Evolutionary conservation across 1,284 basidiomycete species (phyloP), one percentile per base, ranked within the genome.

Genomic region (Mycosarcoma maydis): DNA sequence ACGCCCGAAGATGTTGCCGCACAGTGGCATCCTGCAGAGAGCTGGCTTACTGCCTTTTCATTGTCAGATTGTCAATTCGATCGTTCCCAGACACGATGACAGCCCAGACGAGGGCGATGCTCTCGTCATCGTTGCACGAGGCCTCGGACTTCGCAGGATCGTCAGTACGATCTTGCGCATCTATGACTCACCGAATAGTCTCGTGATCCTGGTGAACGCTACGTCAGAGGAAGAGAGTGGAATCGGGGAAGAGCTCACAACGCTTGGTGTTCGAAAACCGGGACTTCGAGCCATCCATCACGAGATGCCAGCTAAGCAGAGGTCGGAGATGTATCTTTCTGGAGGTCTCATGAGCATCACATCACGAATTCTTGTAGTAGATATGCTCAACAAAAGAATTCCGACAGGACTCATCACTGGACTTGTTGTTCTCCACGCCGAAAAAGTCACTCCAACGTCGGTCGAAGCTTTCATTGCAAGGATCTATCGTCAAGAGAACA

Each of bases 341-440:
- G 78, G 78, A 11, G 80, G 96, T 2, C 85, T 99, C 6, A 86
- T 98, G 47, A 93, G 92, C 10, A 90, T 98, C 33, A 98, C 95
- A 0, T 94, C 92, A 27, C 88, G 92, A 23, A 98, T 99, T 70
- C 85, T 98, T 23, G 90, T 95, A 39, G 93, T 95, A 47, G 96
- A 98, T 80, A 91, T 98, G 88, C 84, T 99, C 85, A 92, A 75
- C 72, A 87, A 88, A 7, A 90, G 91, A 71, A 88, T 98, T 13
- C 94, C 94, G 0, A 90, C 87, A 0, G 86, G 90, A 19, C 85
- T 92, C 41, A 90, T 98, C 44, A 92, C 93, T 0, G 95, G 95
- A 1, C 86, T 98, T n/a, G 85, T 98, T 4, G 87, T 98, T n/a
- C 81, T 98, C 33, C 94, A 96, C 73, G 93, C 94, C 1, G 95